Base-by-base conservation (phyloP, 495 filamentous ascomycete genomes). In the Lepraria neglecta region DNA sequence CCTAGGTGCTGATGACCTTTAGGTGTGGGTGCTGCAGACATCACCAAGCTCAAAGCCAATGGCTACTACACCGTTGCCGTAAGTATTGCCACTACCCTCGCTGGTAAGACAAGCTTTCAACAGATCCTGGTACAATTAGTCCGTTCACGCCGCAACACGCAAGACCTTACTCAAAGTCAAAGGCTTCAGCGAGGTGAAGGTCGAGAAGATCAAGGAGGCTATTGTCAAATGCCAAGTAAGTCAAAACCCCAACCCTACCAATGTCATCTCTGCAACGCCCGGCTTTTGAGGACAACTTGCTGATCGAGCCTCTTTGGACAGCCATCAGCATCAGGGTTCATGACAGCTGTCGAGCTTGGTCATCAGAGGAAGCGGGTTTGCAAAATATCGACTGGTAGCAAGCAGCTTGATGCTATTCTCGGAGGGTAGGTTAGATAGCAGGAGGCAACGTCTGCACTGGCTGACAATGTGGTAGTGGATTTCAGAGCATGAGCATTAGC, bases 201-300 rank as follows among this genome's bases (percentile, higher is more conserved):
- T 90, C 14, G 88, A 90, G 61, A 91, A 90, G 69, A 77, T 91
- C 69, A 91, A 90, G 68, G 88, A 91, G 65, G 88, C 88, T 24
- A 80, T 86, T 44, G 76, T 79, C 61, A 91, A 91, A 67, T 85
- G 85, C 61, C 75, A 85, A 67, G 87, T 89, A 73, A 53, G 75
- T 65, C 40, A 48, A 35, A 14, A 52, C 11, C n/a, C 43, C 4
- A 24, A 17, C 52, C 48, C 38, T 33, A 30, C 11, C 6, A 4
- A 19, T 42, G 9, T 4, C 17, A 21, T n/a, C 43, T 15, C 38
- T 44, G n/a, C 17, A 46, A 15, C 15, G 14, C 6, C 40, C 14
- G 15, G 12, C 47, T 3, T 9, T 64, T 15, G 43, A 24, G n/a
- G 35, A 33, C 46, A 56, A 27, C 24, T 21, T 53, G 24, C 28